Base-by-base conservation (phyloP, 306 rosid species). In the Mimosa pudica region DNA sequence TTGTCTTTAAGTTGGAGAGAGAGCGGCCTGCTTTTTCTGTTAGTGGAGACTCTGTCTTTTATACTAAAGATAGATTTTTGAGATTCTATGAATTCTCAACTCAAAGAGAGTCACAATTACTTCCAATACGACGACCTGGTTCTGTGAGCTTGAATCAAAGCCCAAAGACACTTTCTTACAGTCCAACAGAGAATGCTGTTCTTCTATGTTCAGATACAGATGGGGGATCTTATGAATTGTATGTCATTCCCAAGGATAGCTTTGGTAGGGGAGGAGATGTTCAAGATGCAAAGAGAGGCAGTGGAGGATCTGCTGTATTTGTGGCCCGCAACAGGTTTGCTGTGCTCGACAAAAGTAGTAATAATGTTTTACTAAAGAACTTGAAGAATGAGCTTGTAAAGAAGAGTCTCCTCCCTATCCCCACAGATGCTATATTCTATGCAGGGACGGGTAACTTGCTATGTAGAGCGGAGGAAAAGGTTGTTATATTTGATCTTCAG, bases 301-400 rank as follows among this genome's bases (percentile, higher is more conserved):
- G 66, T 86, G 98, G 97, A 77, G 97, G 97, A 71, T 94, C 98
- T 54, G 97, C 97, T 12, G 90, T 94, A 67, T 94, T 94, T 87
- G 93, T 92, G 58, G 93, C 92, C 84, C 90, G 98, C 66, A 92
- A 92, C 85, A 87, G 97, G 86, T 94, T 94, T 71, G 97, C 97
- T 0, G 97, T 94, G 81, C 93, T 94, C 80, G 97, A 94, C 85
- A 94, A 90, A 87, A 74, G 84, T 83, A 89, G 63, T 87, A 94
- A 92, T 77, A 92, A 87, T 82, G 90, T 92, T 48, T 68, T 87
- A 70, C 80, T 92, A 12, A 94, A 92, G 87, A 94, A 87, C 82
- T 81, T 94, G 82, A 89, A 86, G 73, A 94, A 94, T 73, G 97
- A 94, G 81, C 80, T 87, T 46, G 92, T 88, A 14, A 92, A 94